Percentiles rank a stretch among this genome's conserved stretches.
These are phyloP conservation scores for Amoebophrya sp. DNA, from an alignment of 169 alveolate species.

Conservation along the genomic window DNA sequence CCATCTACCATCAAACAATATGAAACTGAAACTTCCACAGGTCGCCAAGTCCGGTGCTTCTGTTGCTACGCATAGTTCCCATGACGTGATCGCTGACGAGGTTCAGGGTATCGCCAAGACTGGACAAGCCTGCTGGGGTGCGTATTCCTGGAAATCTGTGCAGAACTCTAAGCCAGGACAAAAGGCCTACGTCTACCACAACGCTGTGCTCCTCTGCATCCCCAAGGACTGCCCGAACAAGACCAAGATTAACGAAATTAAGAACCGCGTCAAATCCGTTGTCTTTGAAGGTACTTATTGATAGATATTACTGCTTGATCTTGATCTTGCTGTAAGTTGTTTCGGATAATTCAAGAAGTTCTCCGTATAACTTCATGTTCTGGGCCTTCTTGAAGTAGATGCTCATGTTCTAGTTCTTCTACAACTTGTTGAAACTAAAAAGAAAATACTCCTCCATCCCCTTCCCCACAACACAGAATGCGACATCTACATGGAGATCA, in stretches of 20 bases:
- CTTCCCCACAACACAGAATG: no score
- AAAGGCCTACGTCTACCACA: neutral
- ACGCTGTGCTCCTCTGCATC: neutral
- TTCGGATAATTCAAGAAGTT: no score
- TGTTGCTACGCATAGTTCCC: neutral
- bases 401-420: no score
- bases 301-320: no score
- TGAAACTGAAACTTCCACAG: no score
- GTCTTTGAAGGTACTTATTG: neutral
- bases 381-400: no score
- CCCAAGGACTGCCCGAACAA: neutral
- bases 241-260: neutral
- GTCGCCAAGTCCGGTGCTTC: neutral
- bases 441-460: no score
- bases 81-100: slow-evolving; percentile 10
- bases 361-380: no score
- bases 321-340: no score
- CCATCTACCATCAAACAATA: no score
- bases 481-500: neutral
- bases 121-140: neutral
- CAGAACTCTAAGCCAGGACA: neutral
- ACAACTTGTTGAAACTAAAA: no score
- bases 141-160: neutral
- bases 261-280: neutral
- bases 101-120: neutral